Percentiles rank a stretch among this genome's conserved stretches.
Conservation (phyloP, 2,329 filamentous ascomycete genomes). For the Aspergillus sp. region DNA sequence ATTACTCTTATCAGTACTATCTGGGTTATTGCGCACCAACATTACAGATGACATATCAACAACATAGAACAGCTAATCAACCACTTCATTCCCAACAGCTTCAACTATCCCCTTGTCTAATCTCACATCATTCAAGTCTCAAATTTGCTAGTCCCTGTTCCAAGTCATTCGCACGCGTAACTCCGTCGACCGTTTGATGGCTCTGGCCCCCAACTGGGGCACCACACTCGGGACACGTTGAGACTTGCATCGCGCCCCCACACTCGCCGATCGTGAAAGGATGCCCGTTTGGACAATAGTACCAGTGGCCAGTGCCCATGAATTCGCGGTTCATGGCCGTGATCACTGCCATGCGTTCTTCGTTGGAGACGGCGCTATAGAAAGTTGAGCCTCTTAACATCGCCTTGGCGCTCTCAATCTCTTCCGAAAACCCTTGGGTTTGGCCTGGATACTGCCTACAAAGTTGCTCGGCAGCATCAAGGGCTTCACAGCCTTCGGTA, state of each 20-base stretch:
- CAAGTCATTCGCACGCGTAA: constrained; percentile 60
- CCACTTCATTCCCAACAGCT: neutral
- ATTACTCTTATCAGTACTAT: too few species aligned
- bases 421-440: constrained; percentile 42
- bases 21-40: too few species aligned
- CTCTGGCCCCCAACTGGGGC: constrained; percentile 57
- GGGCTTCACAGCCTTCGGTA: constrained; percentile 51
- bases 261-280: constrained; percentile 66
- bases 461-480: constrained; percentile 57
- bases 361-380: constrained; percentile 52
- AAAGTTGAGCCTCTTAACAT: constrained; percentile 53
- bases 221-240: constrained; percentile 65
- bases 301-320: constrained; percentile 54
- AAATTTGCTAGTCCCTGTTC: constrained; percentile 33
- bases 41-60: too few species aligned
- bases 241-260: constrained; percentile 64
- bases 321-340: constrained; percentile 56
- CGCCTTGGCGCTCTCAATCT: constrained; percentile 50
- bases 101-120: neutral
- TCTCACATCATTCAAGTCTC: neutral
- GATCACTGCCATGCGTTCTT: constrained; percentile 56
- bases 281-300: constrained; percentile 43
- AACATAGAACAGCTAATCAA: neutral
- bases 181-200: constrained; percentile 56
- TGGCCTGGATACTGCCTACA: constrained; percentile 29